These are phyloP conservation scores for Funneliformis geosporum DNA, from an alignment of 192 early-diverging fungal species.

Conservation along the genomic window DNA sequence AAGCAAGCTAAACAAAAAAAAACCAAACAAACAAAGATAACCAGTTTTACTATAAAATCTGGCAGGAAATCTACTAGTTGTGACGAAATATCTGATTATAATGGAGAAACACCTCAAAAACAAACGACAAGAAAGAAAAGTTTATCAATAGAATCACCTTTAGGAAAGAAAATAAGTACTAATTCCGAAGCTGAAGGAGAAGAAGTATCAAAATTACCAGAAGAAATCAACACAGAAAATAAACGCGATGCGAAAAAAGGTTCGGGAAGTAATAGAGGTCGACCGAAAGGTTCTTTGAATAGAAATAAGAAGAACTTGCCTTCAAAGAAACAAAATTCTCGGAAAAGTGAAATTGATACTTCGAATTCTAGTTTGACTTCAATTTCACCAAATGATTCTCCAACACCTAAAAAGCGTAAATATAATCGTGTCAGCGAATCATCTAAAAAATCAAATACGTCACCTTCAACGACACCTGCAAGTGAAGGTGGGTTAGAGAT, in stretches of 20 bases:
- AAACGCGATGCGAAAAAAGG: background rate
- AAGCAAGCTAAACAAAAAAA: background rate
- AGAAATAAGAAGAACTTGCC: background rate
- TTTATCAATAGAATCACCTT: background rate
- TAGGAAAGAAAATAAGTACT: background rate
- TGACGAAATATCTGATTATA: background rate
- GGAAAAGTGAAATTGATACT: background rate
- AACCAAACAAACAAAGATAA: background rate
- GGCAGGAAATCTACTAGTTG: background rate
- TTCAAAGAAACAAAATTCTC: background rate
- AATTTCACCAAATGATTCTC: background rate
- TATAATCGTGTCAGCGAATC: too few relatives aligned
- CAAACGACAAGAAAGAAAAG: background rate
- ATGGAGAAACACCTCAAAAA: background rate
- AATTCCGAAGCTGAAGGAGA: background rate
- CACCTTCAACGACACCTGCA: background rate
- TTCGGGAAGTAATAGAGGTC: background rate
- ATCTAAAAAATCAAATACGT: background rate
- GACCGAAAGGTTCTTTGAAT: background rate
- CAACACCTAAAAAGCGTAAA: too few relatives aligned
- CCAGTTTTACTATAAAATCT: background rate
- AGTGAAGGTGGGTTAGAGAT: background rate
- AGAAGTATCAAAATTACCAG: background rate
- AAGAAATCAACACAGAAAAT: background rate
- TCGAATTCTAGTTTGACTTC: background rate